phyloP scores from a whole-genome alignment of 352 stramenopile species.

The Phytophthora melonis region DNA sequence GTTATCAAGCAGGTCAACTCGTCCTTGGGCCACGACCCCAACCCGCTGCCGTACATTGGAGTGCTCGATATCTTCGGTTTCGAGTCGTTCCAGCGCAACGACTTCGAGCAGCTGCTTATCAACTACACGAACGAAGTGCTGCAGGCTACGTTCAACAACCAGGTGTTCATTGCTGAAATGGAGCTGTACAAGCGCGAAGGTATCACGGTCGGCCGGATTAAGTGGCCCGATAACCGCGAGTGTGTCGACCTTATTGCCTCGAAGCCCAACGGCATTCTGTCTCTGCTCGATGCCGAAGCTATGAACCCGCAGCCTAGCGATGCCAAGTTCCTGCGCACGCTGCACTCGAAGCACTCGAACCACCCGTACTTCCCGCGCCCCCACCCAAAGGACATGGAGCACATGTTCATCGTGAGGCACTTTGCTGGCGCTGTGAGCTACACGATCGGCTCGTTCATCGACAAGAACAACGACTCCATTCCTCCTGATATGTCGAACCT shows the following conservation, averaged over 20 bases:
- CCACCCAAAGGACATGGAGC: conserved; percentile 91
- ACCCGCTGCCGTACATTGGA: conserved; percentile 88
- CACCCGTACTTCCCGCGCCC: conserved; percentile 88
- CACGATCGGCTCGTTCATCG: conserved; percentile 90
- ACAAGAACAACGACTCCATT: conserved; percentile 94
- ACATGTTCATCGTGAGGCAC: conserved; percentile 92
- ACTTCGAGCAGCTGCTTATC: conserved; percentile 92
- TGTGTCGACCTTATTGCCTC: conserved; percentile 91
- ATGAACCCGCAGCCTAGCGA: conserved; percentile 92
- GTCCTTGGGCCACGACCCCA: conserved; percentile 83
- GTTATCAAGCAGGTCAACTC: conserved; percentile 93
- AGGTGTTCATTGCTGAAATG: conserved; percentile 92
- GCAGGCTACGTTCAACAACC: conserved; percentile 91
- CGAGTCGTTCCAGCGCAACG: conserved; percentile 91
- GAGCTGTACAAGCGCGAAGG: conserved; percentile 92
- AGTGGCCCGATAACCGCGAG: conserved; percentile 93
- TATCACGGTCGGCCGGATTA: conserved; percentile 90
- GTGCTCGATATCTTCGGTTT: conserved; percentile 94
- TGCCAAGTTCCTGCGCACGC: conserved; percentile 82
- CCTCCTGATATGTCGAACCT: conserved; percentile 86
- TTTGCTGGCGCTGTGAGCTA: conserved; percentile 92
- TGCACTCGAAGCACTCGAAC: conserved; percentile 89
- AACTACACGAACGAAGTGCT: conserved; percentile 93
- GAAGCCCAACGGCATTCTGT: conserved; percentile 84
- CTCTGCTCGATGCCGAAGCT: conserved; percentile 87